Evolutionary conservation across 768 basidiomycete genomes (phyloP).

Genomic region (Lactifluus subvellereus): DNA sequence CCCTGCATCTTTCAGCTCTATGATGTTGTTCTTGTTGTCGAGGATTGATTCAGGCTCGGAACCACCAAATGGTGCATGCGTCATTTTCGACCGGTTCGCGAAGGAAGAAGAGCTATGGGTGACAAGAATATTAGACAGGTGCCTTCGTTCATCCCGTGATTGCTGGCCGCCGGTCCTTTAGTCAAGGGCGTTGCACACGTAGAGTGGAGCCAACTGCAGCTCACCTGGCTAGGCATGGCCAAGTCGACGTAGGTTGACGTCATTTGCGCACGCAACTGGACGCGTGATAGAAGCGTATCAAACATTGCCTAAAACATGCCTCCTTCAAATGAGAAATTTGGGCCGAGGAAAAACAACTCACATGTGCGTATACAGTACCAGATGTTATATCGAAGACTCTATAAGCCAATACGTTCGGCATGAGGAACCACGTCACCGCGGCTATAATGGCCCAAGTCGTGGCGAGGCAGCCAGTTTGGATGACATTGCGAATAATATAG

Average conservation of each 20-base stretch:
- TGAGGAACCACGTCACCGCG: not conserved
- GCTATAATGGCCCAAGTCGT: not conserved
- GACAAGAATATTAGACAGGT: not conserved
- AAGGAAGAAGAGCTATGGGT: not conserved
- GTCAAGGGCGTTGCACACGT: not conserved
- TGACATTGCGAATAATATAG: not conserved
- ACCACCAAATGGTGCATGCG: not conserved
- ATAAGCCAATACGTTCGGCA: not conserved
- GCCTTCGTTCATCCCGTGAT: not conserved
- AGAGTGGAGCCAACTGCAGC: not conserved
- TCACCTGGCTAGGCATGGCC: not conserved
- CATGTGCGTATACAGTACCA: constrained; percentile 1
- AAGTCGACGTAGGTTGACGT: not conserved
- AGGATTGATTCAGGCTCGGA: not conserved
- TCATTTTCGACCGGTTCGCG: not conserved
- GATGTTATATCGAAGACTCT: constrained; percentile 4
- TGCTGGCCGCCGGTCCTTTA: not conserved
- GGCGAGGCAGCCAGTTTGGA: constrained; percentile 1
- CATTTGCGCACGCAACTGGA: not conserved
- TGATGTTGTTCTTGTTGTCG: too few species aligned
- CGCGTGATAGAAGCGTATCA: not conserved
- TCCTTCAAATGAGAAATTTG: not conserved
- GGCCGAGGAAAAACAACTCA: not conserved
- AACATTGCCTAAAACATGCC: not conserved
- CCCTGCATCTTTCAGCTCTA: too few species aligned